Percentiles rank a stretch among this genome's conserved stretches.
phyloP scores from a whole-genome alignment of 1,139 yeast species.

The Protomyces inouyei region DNA sequence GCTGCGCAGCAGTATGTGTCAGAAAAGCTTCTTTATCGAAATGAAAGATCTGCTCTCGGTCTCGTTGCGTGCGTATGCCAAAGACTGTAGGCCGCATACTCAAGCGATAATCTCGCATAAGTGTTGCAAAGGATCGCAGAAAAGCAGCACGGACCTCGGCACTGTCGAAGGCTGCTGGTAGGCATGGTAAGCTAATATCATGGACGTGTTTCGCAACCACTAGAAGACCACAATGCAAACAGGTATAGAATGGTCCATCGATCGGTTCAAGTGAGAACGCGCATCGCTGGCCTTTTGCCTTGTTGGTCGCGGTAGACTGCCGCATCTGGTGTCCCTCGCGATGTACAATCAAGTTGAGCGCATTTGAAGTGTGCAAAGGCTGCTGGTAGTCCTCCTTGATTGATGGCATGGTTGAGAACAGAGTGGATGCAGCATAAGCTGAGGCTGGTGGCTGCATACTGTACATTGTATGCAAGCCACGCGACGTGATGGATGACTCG shows the following conservation, averaged over 20 bases:
- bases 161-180: constrained; percentile 29
- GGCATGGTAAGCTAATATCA: constrained; percentile 29
- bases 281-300: not conserved
- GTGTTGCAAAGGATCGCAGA: constrained; percentile 28
- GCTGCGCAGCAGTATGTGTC: constrained; percentile 13
- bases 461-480: not conserved
- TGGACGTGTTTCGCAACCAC: constrained; percentile 23
- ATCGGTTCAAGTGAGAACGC: not conserved
- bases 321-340: constrained; percentile 3
- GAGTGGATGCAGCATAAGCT: not conserved
- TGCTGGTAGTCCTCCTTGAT: not conserved
- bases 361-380: not conserved
- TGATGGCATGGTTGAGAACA: not conserved
- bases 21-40: constrained; percentile 27
- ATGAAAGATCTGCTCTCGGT: not conserved
- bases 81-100: constrained; percentile 1
- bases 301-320: not conserved
- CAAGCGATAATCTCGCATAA: constrained; percentile 28
- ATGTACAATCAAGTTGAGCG: not conserved
- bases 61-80: not conserved
- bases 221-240: constrained; percentile 8
- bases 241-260: constrained; percentile 1
- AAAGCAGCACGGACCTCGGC: constrained; percentile 30
- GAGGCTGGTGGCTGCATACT: not conserved
- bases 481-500: not conserved